Percentiles rank a stretch among this genome's conserved stretches.
These are phyloP conservation scores for Globisporangium okanoganense DNA, from an alignment of 352 stramenopile species.

Conservation along the genomic window DNA sequence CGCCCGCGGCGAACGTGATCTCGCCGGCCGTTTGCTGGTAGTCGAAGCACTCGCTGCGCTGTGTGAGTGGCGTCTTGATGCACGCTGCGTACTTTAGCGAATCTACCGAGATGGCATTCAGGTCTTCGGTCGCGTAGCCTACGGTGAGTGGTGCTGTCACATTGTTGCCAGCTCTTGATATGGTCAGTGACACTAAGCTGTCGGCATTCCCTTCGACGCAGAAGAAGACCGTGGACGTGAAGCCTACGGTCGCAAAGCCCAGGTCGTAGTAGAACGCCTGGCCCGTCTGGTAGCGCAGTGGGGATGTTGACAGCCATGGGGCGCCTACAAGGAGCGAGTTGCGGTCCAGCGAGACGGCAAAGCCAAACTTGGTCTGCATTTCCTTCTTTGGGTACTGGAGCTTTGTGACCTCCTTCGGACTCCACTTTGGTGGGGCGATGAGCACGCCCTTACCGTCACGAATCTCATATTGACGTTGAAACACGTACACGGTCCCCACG, in stretches of 20 bases:
- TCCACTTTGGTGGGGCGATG: conserved; percentile 58
- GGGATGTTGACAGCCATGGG: conserved; percentile 49
- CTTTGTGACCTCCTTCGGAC: conserved; percentile 68
- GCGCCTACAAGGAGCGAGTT: conserved; percentile 56
- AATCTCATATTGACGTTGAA: conserved; percentile 52
- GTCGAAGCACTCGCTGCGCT: conserved; percentile 59
- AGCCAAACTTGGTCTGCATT: conserved; percentile 47
- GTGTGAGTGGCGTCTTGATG: conserved; percentile 46
- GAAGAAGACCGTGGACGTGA: conserved; percentile 52
- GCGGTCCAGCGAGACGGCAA: conserved; percentile 46
- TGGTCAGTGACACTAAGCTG: conserved; percentile 54
- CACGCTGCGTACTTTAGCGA: conserved; percentile 54
- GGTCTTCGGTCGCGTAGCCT: conserved; percentile 74
- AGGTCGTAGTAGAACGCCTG: conserved; percentile 72
- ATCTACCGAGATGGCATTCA: conserved; percentile 56
- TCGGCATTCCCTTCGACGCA: conserved; percentile 62
- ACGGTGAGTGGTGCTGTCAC: conserved; percentile 49
- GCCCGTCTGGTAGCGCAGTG: conserved; percentile 30
- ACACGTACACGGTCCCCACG: conserved; percentile 70
- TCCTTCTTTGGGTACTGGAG: conserved; percentile 75
- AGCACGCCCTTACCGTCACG: conserved; percentile 68
- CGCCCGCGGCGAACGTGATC: conserved; percentile 86
- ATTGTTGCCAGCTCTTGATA: conserved; percentile 37
- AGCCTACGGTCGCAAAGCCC: conserved; percentile 44
- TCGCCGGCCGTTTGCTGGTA: conserved; percentile 81